These are phyloP conservation scores for Rhizoclosmatium sp. DNA, from an alignment of 192 early-diverging fungal species.

Conservation along the genomic window DNA sequence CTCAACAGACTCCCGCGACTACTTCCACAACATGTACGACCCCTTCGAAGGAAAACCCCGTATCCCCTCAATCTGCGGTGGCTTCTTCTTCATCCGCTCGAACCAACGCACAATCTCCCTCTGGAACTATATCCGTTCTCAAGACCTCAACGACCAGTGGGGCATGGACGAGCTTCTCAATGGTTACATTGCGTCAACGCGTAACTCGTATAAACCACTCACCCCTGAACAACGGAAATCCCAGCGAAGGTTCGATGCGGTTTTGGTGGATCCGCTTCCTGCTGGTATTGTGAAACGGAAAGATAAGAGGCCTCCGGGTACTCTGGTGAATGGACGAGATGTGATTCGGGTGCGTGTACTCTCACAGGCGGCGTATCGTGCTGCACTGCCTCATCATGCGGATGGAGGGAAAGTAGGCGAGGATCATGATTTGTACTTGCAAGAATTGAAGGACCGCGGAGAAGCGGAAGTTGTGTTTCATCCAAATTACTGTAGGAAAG, in stretches of 20 bases:
- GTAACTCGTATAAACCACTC: neutral
- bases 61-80: conserved; percentile 35
- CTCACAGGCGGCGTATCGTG: conserved; percentile 23
- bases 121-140: neutral
- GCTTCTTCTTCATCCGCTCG: conserved; percentile 30
- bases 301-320: neutral
- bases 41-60: conserved; percentile 26
- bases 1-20: conserved; percentile 22
- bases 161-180: conserved; percentile 25
- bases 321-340: neutral
- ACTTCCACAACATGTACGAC: conserved; percentile 27
- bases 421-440: neutral
- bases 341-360: conserved; percentile 1
- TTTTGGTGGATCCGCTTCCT: conserved; percentile 31
- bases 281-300: neutral
- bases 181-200: neutral
- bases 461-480: conserved; percentile 2
- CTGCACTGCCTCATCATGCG: conserved; percentile 7
- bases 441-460: neutral
- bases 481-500: conserved; percentile 11
- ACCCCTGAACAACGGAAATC: neutral
- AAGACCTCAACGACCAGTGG: conserved; percentile 31
- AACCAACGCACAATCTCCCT: conserved; percentile 9
- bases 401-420: neutral
- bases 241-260: neutral